Base-by-base conservation (phyloP, 441 rosid species). In the Croton laevigatus region DNA sequence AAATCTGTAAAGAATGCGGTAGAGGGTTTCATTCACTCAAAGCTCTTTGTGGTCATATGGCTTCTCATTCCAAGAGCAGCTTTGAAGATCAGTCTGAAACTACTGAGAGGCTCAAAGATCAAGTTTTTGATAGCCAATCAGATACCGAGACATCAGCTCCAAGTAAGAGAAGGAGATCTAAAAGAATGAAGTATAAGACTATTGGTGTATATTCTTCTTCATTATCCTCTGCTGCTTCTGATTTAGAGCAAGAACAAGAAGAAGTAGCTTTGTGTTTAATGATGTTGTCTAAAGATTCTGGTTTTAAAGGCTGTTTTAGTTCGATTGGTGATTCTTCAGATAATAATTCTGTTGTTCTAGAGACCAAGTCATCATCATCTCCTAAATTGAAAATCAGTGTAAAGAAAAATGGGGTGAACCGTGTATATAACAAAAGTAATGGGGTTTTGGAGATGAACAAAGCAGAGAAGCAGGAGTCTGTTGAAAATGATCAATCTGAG, bases 41-140 rank as follows among this genome's bases (percentile, higher is more conserved):
- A 83, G 97, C 95, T 75, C 86, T 91, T 61, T 79, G 86, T 68
- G 86, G 84, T 65, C 97, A 94, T 79, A 84, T 82, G 92, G 90
- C 89, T 78, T 79, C 80, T 74, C 93, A 93, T 71, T 84, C 86
- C 11, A 87, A 87, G 73, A 87, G 82, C 68, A 78, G 62, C 71
- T 60, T 73, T 69, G 83, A 84, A 73, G 79, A 75, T 64, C 69
- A 54, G 32, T 68, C 75, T 0, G 85, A 58, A 27, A 65, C 68
- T 37, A 66, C 66, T 38, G 82, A 76, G 75, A 85, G 78, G 79
- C 81, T 77, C 59, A 85, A 83, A 71, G 78, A 74, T 61, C 36
- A 75, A 12, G 67, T 87, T 14, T 73, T 77, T 81, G 95, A 84
- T 71, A 82, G 78, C 79, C 82, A 82, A 51, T 89, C 90, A 27